Base-by-base conservation (phyloP, 106 monocot species). In the Dendrobium chrysotoxum region DNA sequence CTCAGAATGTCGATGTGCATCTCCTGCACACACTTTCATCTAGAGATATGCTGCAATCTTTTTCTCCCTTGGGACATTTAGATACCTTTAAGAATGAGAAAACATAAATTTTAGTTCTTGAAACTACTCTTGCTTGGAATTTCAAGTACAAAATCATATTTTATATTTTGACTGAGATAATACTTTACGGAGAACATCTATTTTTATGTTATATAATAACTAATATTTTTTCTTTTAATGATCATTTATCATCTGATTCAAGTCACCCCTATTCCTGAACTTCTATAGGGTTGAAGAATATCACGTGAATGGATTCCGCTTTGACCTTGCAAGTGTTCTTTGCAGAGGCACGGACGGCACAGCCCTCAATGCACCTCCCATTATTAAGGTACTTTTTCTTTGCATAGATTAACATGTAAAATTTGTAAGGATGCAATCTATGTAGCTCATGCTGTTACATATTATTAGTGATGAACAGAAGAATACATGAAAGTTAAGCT, bases 241-340 rank as follows among this genome's bases (percentile, higher is more conserved):
- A 71, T 28, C 71, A 71, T 72, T 1, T 75, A 50, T 6, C 50
- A 50, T 50, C 11, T 15, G 11, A 50, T 13, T 13, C 50, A 50
- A 70, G 35, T 71, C 42, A 20, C 40, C 28, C 77, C 38, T 76
- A 76, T 18, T 46, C 26, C 9, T 76, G 74, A 76, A 46, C 47
- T 20, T 50, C 70, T 75, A 16, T 77, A 99, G 99, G 99, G 93
- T 93, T 47, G 79, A 82, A 4, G 99, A 99, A 78, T 99, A 99
- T 45, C 99, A 95, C 83, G 87, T 99, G 78, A 93, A 99, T 91
- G 99, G 99, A 70, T 99, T 99, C 72, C 95, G 99, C 28, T 99
- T 99, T 80, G 95, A 99, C 81, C 91, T 99, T 78, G 93, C 95
- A 40, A 99, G 98, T 85, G 84, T 93, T 73, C 99, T 99, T 78